Evolutionary conservation across 352 stramenopile species (phyloP).

Genomic region (Phytophthora cryptogea): DNA sequence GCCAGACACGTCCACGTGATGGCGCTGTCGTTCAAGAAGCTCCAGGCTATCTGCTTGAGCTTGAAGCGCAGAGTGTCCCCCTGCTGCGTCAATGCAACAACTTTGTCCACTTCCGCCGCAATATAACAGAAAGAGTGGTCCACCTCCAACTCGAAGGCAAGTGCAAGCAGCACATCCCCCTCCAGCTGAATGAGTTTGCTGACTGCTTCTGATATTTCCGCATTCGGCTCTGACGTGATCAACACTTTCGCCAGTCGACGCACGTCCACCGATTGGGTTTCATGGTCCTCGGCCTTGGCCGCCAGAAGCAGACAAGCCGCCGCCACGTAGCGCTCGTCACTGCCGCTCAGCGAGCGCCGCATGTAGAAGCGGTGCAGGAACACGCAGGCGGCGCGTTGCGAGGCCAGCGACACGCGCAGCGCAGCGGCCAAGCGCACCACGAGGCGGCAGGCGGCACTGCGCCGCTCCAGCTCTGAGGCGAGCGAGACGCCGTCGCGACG

Average conservation of each 20-base stretch:
- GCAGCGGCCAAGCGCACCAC: conserved; percentile 34
- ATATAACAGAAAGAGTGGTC: conserved; percentile 51
- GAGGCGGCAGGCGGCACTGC: conserved; percentile 35
- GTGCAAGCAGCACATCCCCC: conserved; percentile 45
- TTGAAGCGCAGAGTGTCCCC: conserved; percentile 16
- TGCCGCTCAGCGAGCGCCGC: conserved; percentile 35
- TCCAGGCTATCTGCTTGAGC: conserved; percentile 51
- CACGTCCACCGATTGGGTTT: conserved; percentile 33
- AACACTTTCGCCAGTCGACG: conserved; percentile 30
- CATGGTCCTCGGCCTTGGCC: conserved; percentile 53
- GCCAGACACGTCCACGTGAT: conserved; percentile 55
- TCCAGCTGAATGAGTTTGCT: conserved; percentile 36
- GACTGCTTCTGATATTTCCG: conserved; percentile 6
- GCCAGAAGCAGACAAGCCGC: conserved; percentile 50
- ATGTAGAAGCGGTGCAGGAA: conserved; percentile 63
- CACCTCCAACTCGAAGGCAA: conserved; percentile 53
- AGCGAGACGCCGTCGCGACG: conserved; percentile 34
- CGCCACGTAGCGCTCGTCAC: conserved; percentile 37
- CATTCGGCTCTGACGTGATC: neutral
- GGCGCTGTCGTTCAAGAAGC: conserved; percentile 58
- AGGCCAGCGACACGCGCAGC: conserved; percentile 41
- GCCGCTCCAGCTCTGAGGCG: conserved; percentile 33
- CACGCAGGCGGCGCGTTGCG: conserved; percentile 41
- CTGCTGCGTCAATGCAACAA: conserved; percentile 23
- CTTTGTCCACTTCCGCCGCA: conserved; percentile 45